Conservation (phyloP, 108 stramenopile species). For the Stephanodiscus triporus region DNA sequence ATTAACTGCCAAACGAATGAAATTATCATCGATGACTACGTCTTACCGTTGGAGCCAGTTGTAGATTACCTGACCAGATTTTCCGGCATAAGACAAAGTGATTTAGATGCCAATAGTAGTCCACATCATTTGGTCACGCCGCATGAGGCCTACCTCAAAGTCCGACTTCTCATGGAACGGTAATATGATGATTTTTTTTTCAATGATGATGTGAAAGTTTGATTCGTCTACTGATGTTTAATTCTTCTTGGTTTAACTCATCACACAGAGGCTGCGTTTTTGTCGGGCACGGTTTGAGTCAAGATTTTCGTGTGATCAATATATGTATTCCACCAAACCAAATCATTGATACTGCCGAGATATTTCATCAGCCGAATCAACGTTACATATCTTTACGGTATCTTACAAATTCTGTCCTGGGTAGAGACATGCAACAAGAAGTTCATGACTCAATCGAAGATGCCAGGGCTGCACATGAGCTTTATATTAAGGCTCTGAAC, state of each 20-base stretch:
- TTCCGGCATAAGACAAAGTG: slow-evolving; percentile 82
- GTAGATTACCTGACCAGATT: slow-evolving; percentile 96
- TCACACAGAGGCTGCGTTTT: slow-evolving; percentile 71
- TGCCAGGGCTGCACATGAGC: slow-evolving; percentile 77
- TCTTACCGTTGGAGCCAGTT: slow-evolving; percentile 90
- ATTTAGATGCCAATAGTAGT: slow-evolving; percentile 85
- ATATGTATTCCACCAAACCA: slow-evolving; percentile 87
- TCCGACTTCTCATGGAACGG: slow-evolving; percentile 89
- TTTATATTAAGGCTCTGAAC: slow-evolving; percentile 66
- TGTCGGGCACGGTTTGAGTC: slow-evolving; percentile 87
- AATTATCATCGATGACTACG: slow-evolving; percentile 91
- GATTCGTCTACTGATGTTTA: not conserved
- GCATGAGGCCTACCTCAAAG: slow-evolving; percentile 88
- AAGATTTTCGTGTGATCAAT: slow-evolving; percentile 90
- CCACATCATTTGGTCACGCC: slow-evolving; percentile 86
- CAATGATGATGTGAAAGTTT: not conserved
- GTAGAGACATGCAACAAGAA: slow-evolving; percentile 92
- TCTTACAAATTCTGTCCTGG: slow-evolving; percentile 86
- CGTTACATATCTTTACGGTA: slow-evolving; percentile 93
- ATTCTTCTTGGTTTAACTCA: not conserved
- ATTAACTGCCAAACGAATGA: slow-evolving; percentile 69
- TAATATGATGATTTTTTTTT: slow-evolving; percentile 19
- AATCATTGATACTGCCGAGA: slow-evolving; percentile 94
- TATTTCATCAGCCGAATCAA: slow-evolving; percentile 82
- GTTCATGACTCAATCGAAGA: slow-evolving; percentile 97